Conservation (phyloP, 345 rosid genomes). For the Aquilaria yunnanensis region DNA sequence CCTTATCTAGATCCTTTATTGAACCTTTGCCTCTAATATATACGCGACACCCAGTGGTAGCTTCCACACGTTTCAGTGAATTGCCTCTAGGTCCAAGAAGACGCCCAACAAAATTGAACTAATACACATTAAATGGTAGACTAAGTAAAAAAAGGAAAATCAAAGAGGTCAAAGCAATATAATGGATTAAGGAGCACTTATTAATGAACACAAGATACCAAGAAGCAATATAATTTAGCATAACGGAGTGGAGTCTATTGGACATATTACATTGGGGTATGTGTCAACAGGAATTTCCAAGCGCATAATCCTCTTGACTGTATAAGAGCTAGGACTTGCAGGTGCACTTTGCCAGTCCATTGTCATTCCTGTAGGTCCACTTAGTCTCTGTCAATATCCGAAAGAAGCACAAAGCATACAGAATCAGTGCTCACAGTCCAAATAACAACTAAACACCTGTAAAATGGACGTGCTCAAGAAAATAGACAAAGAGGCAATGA, state of each 20-base stretch:
- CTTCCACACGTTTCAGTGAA: constrained; percentile 97
- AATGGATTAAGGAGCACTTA: background rate
- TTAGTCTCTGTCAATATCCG: constrained; percentile 52
- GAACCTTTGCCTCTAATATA: constrained; percentile 98
- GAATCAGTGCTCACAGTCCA: background rate
- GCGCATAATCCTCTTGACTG: constrained; percentile 92
- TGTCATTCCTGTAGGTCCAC: constrained; percentile 90
- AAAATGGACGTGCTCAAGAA: constrained; percentile 10
- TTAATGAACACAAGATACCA: background rate
- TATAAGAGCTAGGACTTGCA: constrained; percentile 89
- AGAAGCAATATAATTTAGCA: constrained; percentile 1
- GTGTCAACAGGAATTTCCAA: constrained; percentile 98
- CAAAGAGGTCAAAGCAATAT: constrained; percentile 2
- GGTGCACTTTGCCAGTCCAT: constrained; percentile 99
- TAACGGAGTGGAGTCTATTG: constrained; percentile 2
- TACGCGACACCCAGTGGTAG: constrained; percentile 96
- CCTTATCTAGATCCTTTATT: constrained; percentile 97
- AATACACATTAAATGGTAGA: constrained; percentile 10
- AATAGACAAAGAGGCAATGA: background rate
- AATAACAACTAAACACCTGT: background rate
- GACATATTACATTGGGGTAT: constrained; percentile 55
- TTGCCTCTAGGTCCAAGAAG: constrained; percentile 99
- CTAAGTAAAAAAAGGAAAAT: constrained; percentile 11
- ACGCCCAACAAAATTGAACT: constrained; percentile 99
- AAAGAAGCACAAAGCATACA: constrained; percentile 3